These are phyloP conservation scores for Fusarium secorum DNA, from an alignment of 2,329 filamentous ascomycete species.

Conservation along the genomic window DNA sequence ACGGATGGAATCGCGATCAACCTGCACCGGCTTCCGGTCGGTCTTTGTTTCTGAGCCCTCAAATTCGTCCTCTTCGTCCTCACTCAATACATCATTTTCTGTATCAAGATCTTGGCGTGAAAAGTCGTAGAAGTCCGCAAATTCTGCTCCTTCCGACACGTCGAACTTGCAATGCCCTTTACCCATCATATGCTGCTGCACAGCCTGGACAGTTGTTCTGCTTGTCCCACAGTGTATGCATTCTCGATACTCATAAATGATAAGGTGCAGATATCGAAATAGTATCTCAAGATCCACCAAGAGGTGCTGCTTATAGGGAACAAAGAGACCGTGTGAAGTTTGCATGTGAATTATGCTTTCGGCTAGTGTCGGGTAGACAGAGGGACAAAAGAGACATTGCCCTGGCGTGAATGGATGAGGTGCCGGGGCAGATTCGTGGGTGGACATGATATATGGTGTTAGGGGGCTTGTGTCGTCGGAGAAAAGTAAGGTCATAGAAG, in stretches of 20 bases:
- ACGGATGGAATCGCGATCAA: background rate
- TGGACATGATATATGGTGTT: background rate
- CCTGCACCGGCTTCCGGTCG: background rate
- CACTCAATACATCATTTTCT: fast-evolving
- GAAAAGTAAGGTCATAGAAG: background rate
- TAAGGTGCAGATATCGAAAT: background rate
- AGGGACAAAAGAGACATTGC: background rate
- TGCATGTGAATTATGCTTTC: constrained; percentile 9
- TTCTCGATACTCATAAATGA: constrained; percentile 1
- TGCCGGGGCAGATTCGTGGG: background rate
- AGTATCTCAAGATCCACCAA: constrained; percentile 5
- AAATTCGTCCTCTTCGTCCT: fast-evolving
- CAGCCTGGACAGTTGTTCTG: background rate
- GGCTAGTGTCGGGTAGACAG: background rate
- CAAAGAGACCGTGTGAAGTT: background rate
- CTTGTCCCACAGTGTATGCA: constrained; percentile 5
- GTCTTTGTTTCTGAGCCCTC: fast-evolving
- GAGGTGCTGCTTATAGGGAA: background rate
- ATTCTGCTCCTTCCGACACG: background rate
- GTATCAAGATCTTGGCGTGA: fast-evolving
- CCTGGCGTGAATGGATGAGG: background rate
- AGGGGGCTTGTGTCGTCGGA: background rate
- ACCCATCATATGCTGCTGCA: constrained; percentile 8
- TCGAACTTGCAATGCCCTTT: constrained; percentile 21
- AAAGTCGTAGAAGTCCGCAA: constrained; percentile 15